Evolutionary conservation across 2,329 filamentous ascomycete genomes (phyloP).

Genomic region (Chrysosphaeria jannelii): DNA sequence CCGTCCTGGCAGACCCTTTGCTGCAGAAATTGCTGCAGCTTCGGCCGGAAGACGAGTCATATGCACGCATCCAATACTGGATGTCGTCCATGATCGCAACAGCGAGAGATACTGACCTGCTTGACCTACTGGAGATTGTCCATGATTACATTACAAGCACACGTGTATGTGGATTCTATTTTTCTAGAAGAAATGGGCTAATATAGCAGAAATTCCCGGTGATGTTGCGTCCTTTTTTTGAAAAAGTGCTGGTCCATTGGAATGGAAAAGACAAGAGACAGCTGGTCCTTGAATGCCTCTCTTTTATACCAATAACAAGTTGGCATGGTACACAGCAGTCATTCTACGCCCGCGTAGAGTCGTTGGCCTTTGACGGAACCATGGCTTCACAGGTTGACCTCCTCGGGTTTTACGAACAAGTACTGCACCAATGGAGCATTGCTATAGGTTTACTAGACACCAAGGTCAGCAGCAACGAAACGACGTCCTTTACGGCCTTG

Average conservation of each 20-base stretch:
- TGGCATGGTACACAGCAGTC: too few relatives aligned
- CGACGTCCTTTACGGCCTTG: too few relatives aligned
- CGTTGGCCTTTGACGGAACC: too few relatives aligned
- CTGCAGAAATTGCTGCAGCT: conserved; percentile 50
- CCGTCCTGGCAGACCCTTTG: conserved; percentile 43
- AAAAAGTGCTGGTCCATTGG: conserved; percentile 26
- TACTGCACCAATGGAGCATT: too few relatives aligned
- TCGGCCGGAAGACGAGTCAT: conserved; percentile 20
- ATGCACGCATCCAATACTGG: conserved; percentile 26
- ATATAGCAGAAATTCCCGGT: conserved; percentile 4
- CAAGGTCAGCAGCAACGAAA: too few relatives aligned
- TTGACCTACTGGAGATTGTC: conserved; percentile 23
- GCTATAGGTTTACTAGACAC: too few relatives aligned
- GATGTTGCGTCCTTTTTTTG: conserved; percentile 10
- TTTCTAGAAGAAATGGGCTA: not conserved
- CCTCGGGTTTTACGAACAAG: too few relatives aligned
- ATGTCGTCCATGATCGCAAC: conserved; percentile 24
- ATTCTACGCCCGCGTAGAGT: too few relatives aligned
- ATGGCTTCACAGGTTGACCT: too few relatives aligned
- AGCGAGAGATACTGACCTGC: conserved; percentile 16
- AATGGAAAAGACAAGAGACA: conserved; percentile 24
- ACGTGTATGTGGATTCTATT: conserved; percentile 14
- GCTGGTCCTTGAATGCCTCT: conserved; percentile 17
- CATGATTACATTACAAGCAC: conserved; percentile 22
- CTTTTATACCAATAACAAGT: too few relatives aligned